phyloP scores from a whole-genome alignment of 768 basidiomycete species.

The Boletus vermiculosoides region DNA sequence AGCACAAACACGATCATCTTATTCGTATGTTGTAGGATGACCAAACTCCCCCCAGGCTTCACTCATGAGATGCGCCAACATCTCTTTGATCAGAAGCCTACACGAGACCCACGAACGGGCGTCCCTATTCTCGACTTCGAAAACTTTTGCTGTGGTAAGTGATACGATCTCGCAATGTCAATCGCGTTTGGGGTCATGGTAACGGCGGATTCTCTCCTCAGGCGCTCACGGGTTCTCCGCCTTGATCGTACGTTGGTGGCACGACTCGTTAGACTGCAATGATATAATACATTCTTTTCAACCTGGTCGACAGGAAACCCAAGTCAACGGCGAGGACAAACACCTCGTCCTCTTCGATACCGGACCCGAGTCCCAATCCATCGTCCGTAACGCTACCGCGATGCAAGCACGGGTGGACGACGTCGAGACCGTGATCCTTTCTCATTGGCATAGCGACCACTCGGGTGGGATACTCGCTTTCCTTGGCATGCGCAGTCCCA shows the following conservation, averaged over 20 bases:
- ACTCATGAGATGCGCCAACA: conserved; percentile 69
- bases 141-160: conserved; percentile 63
- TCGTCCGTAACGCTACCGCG: conserved; percentile 67
- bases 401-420: conserved; percentile 53
- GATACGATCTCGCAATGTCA: conserved; percentile 3
- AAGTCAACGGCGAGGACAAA: conserved; percentile 40
- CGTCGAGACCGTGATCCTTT: conserved; percentile 64
- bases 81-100: conserved; percentile 46
- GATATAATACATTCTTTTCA: not conserved
- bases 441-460: conserved; percentile 79
- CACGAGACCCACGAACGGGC: conserved; percentile 44
- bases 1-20: not conserved
- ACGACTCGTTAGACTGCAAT: not conserved
- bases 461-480: conserved; percentile 73
- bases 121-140: conserved; percentile 72
- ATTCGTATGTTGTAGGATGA: conserved; percentile 53
- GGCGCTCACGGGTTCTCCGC: conserved; percentile 87
- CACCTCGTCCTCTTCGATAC: conserved; percentile 78
- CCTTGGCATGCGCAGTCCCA: conserved; percentile 43
- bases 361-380: conserved; percentile 73
- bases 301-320: conserved; percentile 49
- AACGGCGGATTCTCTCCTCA: conserved; percentile 20
- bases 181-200: not conserved
- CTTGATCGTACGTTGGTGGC: conserved; percentile 54
- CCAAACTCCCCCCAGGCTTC: conserved; percentile 75